Conservation (phyloP, 2,329 filamentous ascomycete genomes). For the Tothia fuscella region DNA sequence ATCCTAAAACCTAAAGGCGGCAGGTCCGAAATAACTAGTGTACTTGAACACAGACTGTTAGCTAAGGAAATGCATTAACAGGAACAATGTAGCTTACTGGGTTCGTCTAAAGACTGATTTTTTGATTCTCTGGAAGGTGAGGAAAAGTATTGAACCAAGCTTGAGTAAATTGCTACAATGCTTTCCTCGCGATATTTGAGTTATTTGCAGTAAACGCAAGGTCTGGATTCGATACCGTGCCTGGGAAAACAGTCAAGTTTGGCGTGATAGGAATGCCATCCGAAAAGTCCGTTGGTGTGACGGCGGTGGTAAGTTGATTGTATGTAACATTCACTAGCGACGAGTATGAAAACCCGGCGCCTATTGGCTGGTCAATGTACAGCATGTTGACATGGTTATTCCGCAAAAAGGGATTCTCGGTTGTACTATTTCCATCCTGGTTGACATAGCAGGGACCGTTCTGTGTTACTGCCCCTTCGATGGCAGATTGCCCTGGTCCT, state of each 20-base stretch:
- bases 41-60: no score
- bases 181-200: constrained; percentile 39
- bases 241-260: constrained; percentile 41
- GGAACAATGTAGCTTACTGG: no score
- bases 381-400: constrained; percentile 40
- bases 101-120: constrained; percentile 23
- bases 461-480: constrained; percentile 35
- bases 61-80: no score
- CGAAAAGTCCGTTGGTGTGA: background rate
- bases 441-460: constrained; percentile 45
- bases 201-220: constrained; percentile 34
- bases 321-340: constrained; percentile 25
- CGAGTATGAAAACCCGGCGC: constrained; percentile 44
- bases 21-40: constrained; percentile 46
- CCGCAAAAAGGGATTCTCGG: constrained; percentile 47
- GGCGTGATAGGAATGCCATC: constrained; percentile 28
- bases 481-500: constrained; percentile 42
- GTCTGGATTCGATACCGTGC: constrained; percentile 38
- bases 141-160: constrained; percentile 41
- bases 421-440: constrained; percentile 37
- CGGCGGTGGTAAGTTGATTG: background rate
- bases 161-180: constrained; percentile 48
- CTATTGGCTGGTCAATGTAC: constrained; percentile 49
- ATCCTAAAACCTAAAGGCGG: constrained; percentile 43
- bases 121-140: constrained; percentile 13